A percentile compares a stretch with the other conserved stretches of the same genome.
phyloP scores from a whole-genome alignment of 139 green algal species.

The Astrephomene gubernaculifera region DNA sequence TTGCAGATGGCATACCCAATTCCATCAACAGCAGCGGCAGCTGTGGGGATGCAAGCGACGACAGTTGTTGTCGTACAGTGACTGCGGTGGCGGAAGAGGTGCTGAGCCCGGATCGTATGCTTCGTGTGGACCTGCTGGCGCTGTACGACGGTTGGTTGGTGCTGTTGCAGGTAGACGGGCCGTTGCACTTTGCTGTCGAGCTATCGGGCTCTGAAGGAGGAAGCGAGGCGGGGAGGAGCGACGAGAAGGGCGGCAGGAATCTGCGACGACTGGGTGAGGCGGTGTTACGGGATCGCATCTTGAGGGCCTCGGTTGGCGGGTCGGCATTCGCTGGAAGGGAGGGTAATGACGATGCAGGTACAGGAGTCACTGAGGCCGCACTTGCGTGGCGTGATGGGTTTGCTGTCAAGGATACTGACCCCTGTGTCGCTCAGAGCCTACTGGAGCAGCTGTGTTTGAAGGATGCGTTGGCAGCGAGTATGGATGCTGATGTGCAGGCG shows the following conservation, averaged over 20 bases:
- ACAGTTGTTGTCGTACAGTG: background rate
- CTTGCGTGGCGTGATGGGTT: too few relatives aligned
- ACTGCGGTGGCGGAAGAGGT: conserved; percentile 4
- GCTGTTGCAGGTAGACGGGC: conserved; percentile 29
- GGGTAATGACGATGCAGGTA: background rate
- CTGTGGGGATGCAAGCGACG: background rate
- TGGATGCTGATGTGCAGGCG: background rate
- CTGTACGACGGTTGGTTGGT: conserved; percentile 26
- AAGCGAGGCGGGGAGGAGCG: background rate
- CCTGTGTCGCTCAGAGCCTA: background rate
- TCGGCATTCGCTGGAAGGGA: background rate
- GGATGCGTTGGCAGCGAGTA: background rate
- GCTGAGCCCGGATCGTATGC: conserved; percentile 18
- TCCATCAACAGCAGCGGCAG: background rate
- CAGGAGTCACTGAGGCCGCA: too few relatives aligned
- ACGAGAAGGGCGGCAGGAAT: background rate
- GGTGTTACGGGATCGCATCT: background rate
- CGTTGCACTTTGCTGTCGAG: conserved; percentile 4
- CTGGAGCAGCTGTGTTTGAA: background rate
- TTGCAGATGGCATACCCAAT: background rate
- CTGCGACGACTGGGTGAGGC: background rate
- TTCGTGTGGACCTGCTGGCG: conserved; percentile 4
- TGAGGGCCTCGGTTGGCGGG: background rate
- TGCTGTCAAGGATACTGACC: background rate
- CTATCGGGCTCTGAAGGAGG: background rate